These are phyloP conservation scores for Yamadazyma jaroonii DNA, from an alignment of 1,139 yeast species.

Conservation along the genomic window DNA sequence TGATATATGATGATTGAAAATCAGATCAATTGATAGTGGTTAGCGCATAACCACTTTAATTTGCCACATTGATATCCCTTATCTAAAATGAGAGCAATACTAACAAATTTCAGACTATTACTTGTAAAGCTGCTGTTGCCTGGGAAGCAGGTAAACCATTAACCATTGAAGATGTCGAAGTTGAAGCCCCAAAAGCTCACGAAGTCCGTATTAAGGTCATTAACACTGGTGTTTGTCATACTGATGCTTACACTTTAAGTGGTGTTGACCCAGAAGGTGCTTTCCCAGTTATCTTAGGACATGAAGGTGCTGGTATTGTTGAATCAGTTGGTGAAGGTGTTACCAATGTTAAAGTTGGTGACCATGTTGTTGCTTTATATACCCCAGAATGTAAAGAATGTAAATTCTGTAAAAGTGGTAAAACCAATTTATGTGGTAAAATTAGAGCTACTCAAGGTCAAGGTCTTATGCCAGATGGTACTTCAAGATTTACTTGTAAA, in stretches of 20 bases:
- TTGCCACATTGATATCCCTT: neutral
- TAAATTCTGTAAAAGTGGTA: constrained; percentile 91
- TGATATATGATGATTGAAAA: neutral
- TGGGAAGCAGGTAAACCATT: constrained; percentile 94
- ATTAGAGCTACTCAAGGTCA: constrained; percentile 60
- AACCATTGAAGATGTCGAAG: constrained; percentile 81
- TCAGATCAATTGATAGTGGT: neutral
- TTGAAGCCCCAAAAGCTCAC: constrained; percentile 91
- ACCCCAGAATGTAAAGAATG: constrained; percentile 96
- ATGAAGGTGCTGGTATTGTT: constrained; percentile 96
- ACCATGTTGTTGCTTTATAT: constrained; percentile 86
- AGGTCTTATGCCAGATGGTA: constrained; percentile 76
- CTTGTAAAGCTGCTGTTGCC: constrained; percentile 95
- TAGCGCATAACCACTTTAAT: neutral
- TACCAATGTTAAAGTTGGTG: constrained; percentile 81
- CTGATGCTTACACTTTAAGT: constrained; percentile 94
- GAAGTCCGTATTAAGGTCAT: constrained; percentile 90
- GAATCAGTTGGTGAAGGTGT: constrained; percentile 94
- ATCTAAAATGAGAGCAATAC: constrained; percentile 4
- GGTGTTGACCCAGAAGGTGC: constrained; percentile 97
- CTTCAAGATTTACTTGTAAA: constrained; percentile 78
- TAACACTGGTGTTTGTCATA: constrained; percentile 95
- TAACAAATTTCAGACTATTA: constrained; percentile 54
- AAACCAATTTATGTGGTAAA: constrained; percentile 90
- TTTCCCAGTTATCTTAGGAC: constrained; percentile 89